Percentiles rank a stretch among this genome's conserved stretches.
Evolutionary conservation across 768 basidiomycete genomes (phyloP).

Genomic region (Lyophyllum atratum): DNA sequence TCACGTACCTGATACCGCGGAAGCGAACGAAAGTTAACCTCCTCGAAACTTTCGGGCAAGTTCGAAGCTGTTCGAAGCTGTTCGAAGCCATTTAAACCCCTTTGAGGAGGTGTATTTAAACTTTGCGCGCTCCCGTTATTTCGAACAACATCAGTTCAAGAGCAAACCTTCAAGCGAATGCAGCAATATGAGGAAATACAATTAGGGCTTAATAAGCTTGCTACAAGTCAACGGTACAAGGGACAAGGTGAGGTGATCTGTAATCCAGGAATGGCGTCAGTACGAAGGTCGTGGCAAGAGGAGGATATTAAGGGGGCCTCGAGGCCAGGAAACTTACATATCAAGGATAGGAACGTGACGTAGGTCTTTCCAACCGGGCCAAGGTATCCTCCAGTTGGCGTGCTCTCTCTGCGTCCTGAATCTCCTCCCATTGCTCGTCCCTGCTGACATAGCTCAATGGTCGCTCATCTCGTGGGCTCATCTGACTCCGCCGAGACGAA

Average conservation of each 20-base stretch:
- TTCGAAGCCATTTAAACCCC: too few species aligned
- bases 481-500: conserved; percentile 33
- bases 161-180: neutral
- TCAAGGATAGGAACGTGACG: conserved; percentile 11
- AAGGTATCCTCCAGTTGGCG: conserved; percentile 58
- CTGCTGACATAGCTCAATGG: conserved; percentile 57
- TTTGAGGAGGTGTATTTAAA: too few species aligned
- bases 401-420: conserved; percentile 54
- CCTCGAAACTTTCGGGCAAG: neutral
- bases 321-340: neutral
- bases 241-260: neutral
- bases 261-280: neutral
- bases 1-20: neutral
- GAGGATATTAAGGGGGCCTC: neutral
- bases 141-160: neutral
- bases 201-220: neutral
- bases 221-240: neutral
- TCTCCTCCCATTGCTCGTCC: conserved; percentile 60
- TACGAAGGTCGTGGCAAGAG: neutral
- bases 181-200: neutral
- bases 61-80: too few species aligned
- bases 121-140: neutral
- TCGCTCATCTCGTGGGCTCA: conserved; percentile 34
- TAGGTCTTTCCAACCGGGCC: conserved; percentile 41
- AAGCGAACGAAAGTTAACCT: neutral